Evolutionary conservation across 768 basidiomycete species (phyloP), one percentile per base, ranked within the genome.

Genomic region (Asterophora parasitica): DNA sequence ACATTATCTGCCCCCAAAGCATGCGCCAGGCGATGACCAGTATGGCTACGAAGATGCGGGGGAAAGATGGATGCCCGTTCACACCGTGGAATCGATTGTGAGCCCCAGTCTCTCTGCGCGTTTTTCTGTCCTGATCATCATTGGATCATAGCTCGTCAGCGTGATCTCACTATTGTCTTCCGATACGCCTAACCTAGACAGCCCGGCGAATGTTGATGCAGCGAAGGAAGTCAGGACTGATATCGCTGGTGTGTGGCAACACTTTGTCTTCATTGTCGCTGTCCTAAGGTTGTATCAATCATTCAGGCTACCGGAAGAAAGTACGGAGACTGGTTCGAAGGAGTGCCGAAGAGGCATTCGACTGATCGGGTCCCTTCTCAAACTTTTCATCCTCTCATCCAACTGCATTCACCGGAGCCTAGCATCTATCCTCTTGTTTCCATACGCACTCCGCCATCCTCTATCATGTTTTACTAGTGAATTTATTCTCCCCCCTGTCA

Each of bases 1-100:
- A 56, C 34, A 50, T 17, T 32, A 33, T 46, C 30, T 33, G 17
- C 36, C 44, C 27, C 4, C 43, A 1, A 56, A 96, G 92, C 95
- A 98, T 61, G 82, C 89, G 30, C 95, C 95, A 0, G 95, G 93
- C 27, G 91, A 94, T 32, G 95, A 99, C 67, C 89, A 97, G 64
- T 97, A 88, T 58, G 88, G 95, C 9, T 97, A 95, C 59, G 96
- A 99, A 65, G 91, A 94, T 58, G 92, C 96, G 1, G 87, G 91
- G 36, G 96, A 99, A 71, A 73, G 96, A 52, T 99, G 96, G 96
- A 73, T 94, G 75, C 96, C 96, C 3, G 92, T 99, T 38, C 96
- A 99, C 64, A 88, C 89, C 1, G 87, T 97, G 28, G 93, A 98
- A 72, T 92, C 92, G 4, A 98, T 99, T 54, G 95, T 97, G 56